A percentile compares a stretch with the other conserved stretches of the same genome.
Conservation (phyloP, 129 eudicot genomes). For the Scalesia atractyloides region DNA sequence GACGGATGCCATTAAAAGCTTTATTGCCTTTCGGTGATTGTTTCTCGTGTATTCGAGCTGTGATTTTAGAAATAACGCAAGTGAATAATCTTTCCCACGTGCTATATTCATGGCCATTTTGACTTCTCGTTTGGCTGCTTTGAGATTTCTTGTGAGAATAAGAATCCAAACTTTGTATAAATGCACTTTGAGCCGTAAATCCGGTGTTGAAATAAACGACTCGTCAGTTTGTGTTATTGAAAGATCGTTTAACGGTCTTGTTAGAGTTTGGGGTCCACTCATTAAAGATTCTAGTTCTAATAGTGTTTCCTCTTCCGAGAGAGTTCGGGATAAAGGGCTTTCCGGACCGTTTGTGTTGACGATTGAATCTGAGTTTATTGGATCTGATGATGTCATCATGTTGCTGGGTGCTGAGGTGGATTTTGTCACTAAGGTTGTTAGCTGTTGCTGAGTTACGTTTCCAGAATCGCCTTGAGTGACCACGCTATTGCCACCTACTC, state of each 20-base stretch:
- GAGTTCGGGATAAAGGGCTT: slow-evolving; percentile 68
- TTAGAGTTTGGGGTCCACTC: slow-evolving; percentile 53
- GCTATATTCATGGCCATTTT: slow-evolving; percentile 86
- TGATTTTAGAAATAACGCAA: slow-evolving; percentile 78
- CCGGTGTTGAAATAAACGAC: slow-evolving; percentile 49
- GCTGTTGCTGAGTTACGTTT: slow-evolving; percentile 53
- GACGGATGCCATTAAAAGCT: slow-evolving; percentile 80
- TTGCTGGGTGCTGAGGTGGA: slow-evolving; percentile 58
- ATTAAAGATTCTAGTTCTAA: slow-evolving; percentile 62
- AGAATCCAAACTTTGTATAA: slow-evolving; percentile 76
- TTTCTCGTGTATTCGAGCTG: slow-evolving; percentile 88
- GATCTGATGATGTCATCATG: slow-evolving; percentile 46
- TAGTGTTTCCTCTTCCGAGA: slow-evolving; percentile 83
- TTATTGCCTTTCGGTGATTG: slow-evolving; percentile 74
- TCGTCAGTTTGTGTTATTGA: slow-evolving; percentile 56
- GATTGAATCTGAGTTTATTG: slow-evolving; percentile 48
- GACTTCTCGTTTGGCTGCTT: slow-evolving; percentile 92
- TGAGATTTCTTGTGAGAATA: slow-evolving; percentile 67
- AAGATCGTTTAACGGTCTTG: slow-evolving; percentile 57
- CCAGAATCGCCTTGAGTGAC: slow-evolving; percentile 64
- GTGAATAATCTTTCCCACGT: slow-evolving; percentile 72
- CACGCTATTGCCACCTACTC: slow-evolving; percentile 50
- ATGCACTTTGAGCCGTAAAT: slow-evolving; percentile 72
- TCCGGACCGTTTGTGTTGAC: slow-evolving; percentile 52
- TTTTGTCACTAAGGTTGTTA: slow-evolving; percentile 43